These are phyloP conservation scores for Zychaea mexicana DNA, from an alignment of 371 early-diverging fungal species.

Conservation along the genomic window DNA sequence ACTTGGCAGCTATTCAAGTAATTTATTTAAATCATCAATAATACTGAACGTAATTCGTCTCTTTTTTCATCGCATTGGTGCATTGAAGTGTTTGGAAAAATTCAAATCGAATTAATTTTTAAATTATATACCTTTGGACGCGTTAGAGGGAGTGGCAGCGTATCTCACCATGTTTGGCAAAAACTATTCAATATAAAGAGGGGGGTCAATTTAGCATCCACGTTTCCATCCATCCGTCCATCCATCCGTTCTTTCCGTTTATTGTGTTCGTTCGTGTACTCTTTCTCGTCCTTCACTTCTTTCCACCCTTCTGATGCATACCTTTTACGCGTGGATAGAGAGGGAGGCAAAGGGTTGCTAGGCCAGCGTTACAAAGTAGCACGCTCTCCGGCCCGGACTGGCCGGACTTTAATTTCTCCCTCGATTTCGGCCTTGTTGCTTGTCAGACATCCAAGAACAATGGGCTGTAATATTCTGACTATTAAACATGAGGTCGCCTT, in stretches of 20 bases:
- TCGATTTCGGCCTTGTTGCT: too few species aligned
- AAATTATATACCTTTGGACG: slow-evolving; percentile 36
- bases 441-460: too few species aligned
- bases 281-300: not conserved
- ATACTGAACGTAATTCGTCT: too few species aligned
- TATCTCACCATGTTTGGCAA: slow-evolving; percentile 43
- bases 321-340: not conserved
- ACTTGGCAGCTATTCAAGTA: slow-evolving; percentile 24
- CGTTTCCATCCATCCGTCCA: slow-evolving; percentile 19
- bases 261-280: not conserved
- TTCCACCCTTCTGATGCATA: not conserved
- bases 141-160: slow-evolving; percentile 43
- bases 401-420: too few species aligned
- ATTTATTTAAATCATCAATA: not conserved
- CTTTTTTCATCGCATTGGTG: too few species aligned
- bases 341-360: not conserved
- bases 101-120: not conserved
- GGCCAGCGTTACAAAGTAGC: too few species aligned
- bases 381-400: too few species aligned
- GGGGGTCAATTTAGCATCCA: not conserved
- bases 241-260: slow-evolving; percentile 10
- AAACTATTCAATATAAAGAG: not conserved
- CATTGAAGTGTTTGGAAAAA: not conserved
- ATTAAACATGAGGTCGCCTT: too few species aligned
- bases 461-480: too few species aligned